Evolutionary conservation across 345 rosid genomes (phyloP).

Genomic region (Syzygium jambos): DNA sequence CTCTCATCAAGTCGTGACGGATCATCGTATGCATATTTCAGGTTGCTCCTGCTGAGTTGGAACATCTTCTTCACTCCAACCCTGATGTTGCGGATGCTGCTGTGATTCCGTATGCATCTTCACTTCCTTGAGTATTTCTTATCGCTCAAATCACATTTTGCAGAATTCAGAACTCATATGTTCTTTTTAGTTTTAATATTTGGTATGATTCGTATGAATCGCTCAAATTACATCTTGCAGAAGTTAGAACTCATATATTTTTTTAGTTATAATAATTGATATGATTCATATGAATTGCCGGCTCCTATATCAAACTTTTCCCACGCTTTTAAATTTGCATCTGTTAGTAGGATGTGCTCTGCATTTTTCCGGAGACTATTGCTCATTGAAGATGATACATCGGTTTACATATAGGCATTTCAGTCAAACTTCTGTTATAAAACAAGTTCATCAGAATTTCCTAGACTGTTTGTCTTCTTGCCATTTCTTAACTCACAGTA

Average conservation of each 20-base stretch:
- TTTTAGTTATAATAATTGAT: background rate
- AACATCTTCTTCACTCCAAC: slow-evolving; percentile 61
- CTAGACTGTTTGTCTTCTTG: too few relatives aligned
- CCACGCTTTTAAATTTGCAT: background rate
- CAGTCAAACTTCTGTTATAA: background rate
- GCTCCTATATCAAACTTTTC: background rate
- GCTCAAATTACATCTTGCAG: background rate
- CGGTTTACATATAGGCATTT: background rate
- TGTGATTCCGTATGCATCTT: slow-evolving; percentile 64
- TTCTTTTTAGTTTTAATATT: background rate
- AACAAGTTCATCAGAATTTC: background rate
- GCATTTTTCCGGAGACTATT: background rate
- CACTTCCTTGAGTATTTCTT: background rate
- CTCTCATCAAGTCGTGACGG: background rate
- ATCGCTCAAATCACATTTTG: background rate
- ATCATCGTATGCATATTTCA: slow-evolving; percentile 6
- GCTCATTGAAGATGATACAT: background rate
- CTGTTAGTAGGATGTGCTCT: background rate
- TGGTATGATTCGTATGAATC: background rate
- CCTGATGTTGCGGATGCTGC: slow-evolving; percentile 83
- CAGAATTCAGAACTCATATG: background rate
- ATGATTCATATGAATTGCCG: background rate
- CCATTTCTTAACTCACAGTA: background rate
- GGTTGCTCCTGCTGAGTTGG: slow-evolving; percentile 95
- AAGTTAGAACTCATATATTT: slow-evolving; percentile 1